phyloP scores from a whole-genome alignment of 73 alveolate genomes.

The Diophrys sp. region DNA sequence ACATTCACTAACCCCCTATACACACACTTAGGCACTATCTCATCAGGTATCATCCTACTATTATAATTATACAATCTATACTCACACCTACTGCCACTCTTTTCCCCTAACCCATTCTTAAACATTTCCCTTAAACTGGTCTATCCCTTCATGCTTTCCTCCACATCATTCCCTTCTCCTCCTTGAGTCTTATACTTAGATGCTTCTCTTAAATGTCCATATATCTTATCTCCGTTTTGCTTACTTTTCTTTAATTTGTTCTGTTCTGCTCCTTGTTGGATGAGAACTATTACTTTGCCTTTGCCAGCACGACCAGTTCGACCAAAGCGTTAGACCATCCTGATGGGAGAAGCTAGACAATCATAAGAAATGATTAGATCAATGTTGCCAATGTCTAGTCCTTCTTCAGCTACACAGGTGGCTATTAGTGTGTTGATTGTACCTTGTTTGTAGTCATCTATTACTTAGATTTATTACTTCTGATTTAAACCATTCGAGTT shows the following conservation, averaged over 20 bases:
- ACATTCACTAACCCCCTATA: slow-evolving; percentile 22
- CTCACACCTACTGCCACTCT: slow-evolving; percentile 16
- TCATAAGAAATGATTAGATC: slow-evolving; percentile 75
- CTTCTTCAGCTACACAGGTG: slow-evolving; percentile 89
- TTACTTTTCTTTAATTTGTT: slow-evolving; percentile 20
- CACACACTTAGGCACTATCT: slow-evolving; percentile 18
- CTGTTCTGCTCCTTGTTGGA: slow-evolving; percentile 72
- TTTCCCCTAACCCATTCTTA: slow-evolving; percentile 4
- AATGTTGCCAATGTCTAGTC: slow-evolving; percentile 81
- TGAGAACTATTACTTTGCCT: slow-evolving; percentile 72
- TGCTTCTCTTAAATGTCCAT: background rate
- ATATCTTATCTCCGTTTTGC: background rate
- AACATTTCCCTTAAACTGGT: background rate
- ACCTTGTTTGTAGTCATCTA: slow-evolving; percentile 47
- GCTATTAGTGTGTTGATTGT: slow-evolving; percentile 69
- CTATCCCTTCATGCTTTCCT: slow-evolving; percentile 7
- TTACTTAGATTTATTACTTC: slow-evolving; percentile 53
- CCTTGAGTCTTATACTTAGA: background rate
- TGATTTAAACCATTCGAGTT: slow-evolving; percentile 57
- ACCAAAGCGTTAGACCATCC: slow-evolving; percentile 84
- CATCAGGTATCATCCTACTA: slow-evolving; percentile 63
- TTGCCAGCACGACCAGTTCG: slow-evolving; percentile 83
- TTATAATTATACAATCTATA: slow-evolving; percentile 43
- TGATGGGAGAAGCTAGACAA: slow-evolving; percentile 73
- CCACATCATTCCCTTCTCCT: slow-evolving; percentile 5